Evolutionary conservation across 345 rosid genomes (phyloP), one percentile per base, ranked within the genome.

Genomic region (Aquilaria yunnanensis): DNA sequence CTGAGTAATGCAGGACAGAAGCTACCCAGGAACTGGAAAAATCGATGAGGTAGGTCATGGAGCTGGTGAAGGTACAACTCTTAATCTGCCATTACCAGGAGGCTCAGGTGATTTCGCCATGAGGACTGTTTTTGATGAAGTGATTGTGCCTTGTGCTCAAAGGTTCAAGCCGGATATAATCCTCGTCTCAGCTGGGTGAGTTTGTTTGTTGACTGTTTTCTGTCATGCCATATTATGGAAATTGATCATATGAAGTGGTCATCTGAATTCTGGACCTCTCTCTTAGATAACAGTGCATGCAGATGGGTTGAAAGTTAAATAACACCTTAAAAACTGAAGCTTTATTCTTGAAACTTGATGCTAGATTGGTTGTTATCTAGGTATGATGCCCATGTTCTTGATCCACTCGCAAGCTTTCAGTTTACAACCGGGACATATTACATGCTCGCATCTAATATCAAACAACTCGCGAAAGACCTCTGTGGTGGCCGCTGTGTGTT

Each of bases 101-200:
- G 98, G 98, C 43, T 89, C 97, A 49, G 97, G 98, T 49, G 92
- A 93, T 75, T 65, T 63, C 59, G 83, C 98, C 47, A 93, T 87
- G 92, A 85, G 90, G 81, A 80, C 77, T 9, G 81, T 74, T 66
- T 93, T 93, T 52, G 90, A 89, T 63, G 94, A 93, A 71, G 88
- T 93, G 64, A 85, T 93, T 65, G 94, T 81, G 23, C 98, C 97
- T 13, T 77, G 86, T 69, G 97, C 82, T 66, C 96, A 84, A 75
- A 81, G 87, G 67, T 93, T 93, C 81, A 87, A 87, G 70, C 97
- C 97, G 51, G 96, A 93, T 65, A 84, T 89, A 55, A 85, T 93
- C 69, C 97, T 93, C 3, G 90, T 90, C 72, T 93, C 98, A n/a
- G 98, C 98, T 5, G 96, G 98, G 98, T 89, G 56, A 81, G 90